Evolutionary conservation across 805 yeast genomes (phyloP), one percentile per base, ranked within the genome.

Genomic region (Candida broadrunensis): DNA sequence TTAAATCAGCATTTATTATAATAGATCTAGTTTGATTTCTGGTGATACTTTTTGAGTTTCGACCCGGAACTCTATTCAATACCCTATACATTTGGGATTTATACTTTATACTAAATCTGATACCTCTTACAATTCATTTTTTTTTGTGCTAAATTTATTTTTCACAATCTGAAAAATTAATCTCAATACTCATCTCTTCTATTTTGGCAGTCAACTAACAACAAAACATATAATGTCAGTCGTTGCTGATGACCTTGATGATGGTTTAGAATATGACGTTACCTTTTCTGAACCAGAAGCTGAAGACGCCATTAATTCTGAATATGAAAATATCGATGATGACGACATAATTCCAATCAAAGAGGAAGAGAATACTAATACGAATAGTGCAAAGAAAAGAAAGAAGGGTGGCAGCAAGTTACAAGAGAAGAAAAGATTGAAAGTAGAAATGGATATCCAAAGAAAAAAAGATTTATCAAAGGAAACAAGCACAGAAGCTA

Each of bases 171-270:
- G 32, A 29, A 29, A 29, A 29, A 29, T 29, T 29, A 29, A 14
- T 29, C 8, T 29, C 5, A 13, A n/a, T 21, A 21, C 35, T 31
- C 36, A 37, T 31, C 32, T 29, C 32, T 14, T 15, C 12, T 5
- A 6, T n/a, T 25, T 25, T 9, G 12, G 12, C 6, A 13, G 11
- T 7, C 12, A 29, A 29, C 18, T 5, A 27, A 18, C 32, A 37
- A 20, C 23, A 32, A 20, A 7, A 17, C 38, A n/a, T n/a, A n/a
- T n/a, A 11, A 36, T 24, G 19, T 16, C 31, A 27, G 17, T 31
- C n/a, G 45, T 37, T 15, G 85, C 75, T 13, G 96, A 88, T 60
- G 95, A 84, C 45, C 67, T 88, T 43, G 90, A 86, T 38, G 95
- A 87, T 56, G 91, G 88, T 2, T 65, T 88, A 37, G 84, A 73